Evolutionary conservation across 208 protist genomes (phyloP).

Genomic region (Crithidia sp.): DNA sequence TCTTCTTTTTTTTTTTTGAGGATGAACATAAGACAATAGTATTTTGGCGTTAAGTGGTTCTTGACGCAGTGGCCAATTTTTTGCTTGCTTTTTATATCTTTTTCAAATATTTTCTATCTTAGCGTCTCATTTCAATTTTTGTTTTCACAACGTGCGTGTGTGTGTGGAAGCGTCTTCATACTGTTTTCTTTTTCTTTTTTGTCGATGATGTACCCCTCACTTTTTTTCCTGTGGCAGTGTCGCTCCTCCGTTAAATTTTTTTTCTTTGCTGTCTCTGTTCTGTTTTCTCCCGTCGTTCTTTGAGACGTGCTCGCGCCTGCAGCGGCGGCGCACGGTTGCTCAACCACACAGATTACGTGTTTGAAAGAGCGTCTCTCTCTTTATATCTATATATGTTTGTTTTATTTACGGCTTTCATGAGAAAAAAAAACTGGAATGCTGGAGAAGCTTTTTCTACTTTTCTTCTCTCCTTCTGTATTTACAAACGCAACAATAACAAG

Average conservation of each 20-base stretch:
- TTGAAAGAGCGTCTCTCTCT: too few species aligned
- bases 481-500: too few species aligned
- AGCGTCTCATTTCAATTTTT: too few species aligned
- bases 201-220: background rate
- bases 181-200: background rate
- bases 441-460: too few species aligned
- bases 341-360: too few species aligned
- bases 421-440: too few species aligned
- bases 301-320: background rate
- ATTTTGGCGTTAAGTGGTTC: too few species aligned
- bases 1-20: conserved; percentile 1
- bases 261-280: background rate
- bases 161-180: background rate
- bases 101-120: background rate
- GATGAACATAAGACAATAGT: too few species aligned
- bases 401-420: too few species aligned
- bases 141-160: background rate
- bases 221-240: background rate
- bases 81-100: background rate
- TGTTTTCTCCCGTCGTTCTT: background rate
- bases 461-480: too few species aligned
- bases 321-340: too few species aligned
- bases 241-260: background rate
- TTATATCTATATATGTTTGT: too few species aligned
- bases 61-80: background rate